Base-by-base conservation (phyloP, 768 basidiomycete genomes). In the Suillus placidus region DNA sequence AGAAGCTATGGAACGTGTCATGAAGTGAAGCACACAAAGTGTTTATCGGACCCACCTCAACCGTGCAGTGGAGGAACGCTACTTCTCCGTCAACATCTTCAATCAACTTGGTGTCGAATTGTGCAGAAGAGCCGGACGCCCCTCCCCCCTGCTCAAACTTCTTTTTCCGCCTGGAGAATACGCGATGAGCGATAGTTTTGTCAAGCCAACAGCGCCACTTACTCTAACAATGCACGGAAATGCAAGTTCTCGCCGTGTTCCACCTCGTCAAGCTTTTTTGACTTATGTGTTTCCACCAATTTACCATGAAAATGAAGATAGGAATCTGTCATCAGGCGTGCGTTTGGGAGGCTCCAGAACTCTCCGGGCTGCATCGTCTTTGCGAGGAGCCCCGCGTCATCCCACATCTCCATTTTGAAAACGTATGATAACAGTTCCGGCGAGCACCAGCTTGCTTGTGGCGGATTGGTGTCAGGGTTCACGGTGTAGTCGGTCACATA, bases 401-500 rank as follows among this genome's bases (percentile, higher is more conserved):
- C 85, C n/a, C n/a, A n/a, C n/a, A n/a, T n/a, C n/a, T n/a, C n/a
- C n/a, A n/a, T n/a, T n/a, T n/a, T n/a, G n/a, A 91, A 70, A 18
- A 87, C 80, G 26, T 70, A 73, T 16, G 82, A 77, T 4, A 75
- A 76, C 42, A 90, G 74, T 32, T 75, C 77, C 5, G 77, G 71
- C 14, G 83, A 80, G 71, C 85, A 88, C 84, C 83, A 87, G 51
- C 74, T 60, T 6, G 79, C 77, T 61, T 80, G 76, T n/a, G 80
- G 67, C 23, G 77, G 71, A 5, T 64, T 64, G 47, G 80, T 69
- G 12, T 68, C 64, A 6, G 75, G 57, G 62, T 85, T 86, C 51
- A 66, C 69, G 9, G 88, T 88, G 70, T 89, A 90, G 69, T 91
- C 90, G 1, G 90, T 90, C 58, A 89, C 87, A 72, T 85, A 89